A percentile compares a stretch with the other conserved stretches of the same genome.
Conservation (phyloP, 352 stramenopile species). For the Globisporangium takayamanum region DNA sequence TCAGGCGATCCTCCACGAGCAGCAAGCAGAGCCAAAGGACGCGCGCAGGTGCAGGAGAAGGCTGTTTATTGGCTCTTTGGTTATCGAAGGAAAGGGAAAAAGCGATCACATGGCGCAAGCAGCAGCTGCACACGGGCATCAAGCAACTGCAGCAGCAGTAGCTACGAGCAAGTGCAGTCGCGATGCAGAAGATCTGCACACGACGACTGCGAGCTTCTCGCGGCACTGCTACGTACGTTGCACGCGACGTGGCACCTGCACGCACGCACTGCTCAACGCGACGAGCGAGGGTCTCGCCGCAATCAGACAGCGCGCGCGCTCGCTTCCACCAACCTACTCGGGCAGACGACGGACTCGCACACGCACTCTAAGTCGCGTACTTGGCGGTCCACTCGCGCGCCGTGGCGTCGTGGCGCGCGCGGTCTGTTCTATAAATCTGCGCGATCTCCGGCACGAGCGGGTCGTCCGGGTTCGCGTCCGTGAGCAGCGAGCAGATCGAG, state of each 20-base stretch:
- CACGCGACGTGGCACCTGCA: too few species aligned
- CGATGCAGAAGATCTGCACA: neutral
- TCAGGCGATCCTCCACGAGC: neutral
- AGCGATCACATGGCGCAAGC: neutral
- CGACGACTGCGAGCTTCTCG: too few species aligned
- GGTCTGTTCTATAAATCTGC: conserved; percentile 95
- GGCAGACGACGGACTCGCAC: neutral
- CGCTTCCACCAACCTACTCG: neutral
- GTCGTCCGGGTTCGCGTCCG: conserved; percentile 99
- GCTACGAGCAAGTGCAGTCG: neutral
- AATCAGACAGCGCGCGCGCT: neutral
- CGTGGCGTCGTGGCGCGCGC: conserved; percentile 91
- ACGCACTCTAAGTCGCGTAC: conserved; percentile 93
- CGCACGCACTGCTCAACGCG: too few species aligned
- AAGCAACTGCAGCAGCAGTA: neutral
- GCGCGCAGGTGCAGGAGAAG: neutral
- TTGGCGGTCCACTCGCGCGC: conserved; percentile 97
- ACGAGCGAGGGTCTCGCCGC: too few species aligned
- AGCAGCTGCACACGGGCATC: neutral
- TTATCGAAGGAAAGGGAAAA: conserved; percentile 12
- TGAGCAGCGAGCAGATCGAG: conserved; percentile 99
- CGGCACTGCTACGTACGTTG: too few species aligned
- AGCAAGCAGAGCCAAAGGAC: neutral
- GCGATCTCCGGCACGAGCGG: conserved; percentile 90
- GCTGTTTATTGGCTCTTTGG: conserved; percentile 9